Evolutionary conservation across 176 grass and related monocot species (phyloP).

Genomic region (Oryza rufipogon): DNA sequence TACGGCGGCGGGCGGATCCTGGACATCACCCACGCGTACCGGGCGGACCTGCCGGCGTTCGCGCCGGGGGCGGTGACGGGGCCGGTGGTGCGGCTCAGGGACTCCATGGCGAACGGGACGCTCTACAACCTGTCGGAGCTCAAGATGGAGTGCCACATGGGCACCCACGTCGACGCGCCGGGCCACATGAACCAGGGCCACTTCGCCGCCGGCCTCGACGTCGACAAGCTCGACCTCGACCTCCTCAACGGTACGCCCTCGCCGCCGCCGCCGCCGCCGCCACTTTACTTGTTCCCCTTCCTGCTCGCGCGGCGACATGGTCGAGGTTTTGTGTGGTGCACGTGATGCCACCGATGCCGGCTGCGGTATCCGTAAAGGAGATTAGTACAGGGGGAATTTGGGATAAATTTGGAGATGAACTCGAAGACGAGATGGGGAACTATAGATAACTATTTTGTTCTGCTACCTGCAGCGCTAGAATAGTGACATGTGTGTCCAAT

Average conservation of each 20-base stretch:
- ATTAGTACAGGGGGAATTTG: neutral
- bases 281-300: neutral
- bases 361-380: no score
- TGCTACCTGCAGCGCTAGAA: no score
- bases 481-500: no score
- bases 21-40: slow-evolving; percentile 85
- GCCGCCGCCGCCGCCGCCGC: neutral
- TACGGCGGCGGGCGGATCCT: slow-evolving; percentile 65
- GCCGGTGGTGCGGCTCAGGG: slow-evolving; percentile 50
- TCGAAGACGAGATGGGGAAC: neutral
- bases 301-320: neutral
- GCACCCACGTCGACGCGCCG: slow-evolving; percentile 80
- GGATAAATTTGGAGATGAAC: neutral
- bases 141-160: slow-evolving; percentile 53
- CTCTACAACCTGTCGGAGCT: slow-evolving; percentile 77
- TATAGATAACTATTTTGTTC: neutral
- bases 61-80: slow-evolving; percentile 45
- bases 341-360: neutral
- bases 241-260: slow-evolving; percentile 64
- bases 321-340: neutral
- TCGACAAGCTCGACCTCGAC: slow-evolving; percentile 79
- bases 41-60: slow-evolving; percentile 56
- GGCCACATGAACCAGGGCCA: slow-evolving; percentile 56
- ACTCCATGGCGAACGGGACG: slow-evolving; percentile 76
- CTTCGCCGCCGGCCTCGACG: slow-evolving; percentile 67